Base-by-base conservation (phyloP, 1,139 yeast species). In the Trichomonascaceae sp. region DNA sequence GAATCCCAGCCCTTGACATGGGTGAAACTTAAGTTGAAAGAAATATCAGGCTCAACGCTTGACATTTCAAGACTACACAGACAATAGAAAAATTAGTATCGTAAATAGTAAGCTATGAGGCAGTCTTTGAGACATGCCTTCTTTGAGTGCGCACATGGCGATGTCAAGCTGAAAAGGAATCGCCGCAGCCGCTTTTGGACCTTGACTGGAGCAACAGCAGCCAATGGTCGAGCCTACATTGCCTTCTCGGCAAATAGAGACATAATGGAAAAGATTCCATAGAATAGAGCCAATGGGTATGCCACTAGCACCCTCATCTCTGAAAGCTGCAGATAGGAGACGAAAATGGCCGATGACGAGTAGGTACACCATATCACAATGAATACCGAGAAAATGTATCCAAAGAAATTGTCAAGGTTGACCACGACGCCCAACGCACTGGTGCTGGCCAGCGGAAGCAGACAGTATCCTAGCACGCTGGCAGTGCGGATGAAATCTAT, bases 291-390 rank as follows among this genome's bases (percentile, higher is more conserved):
- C 49, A 89, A 66, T 1, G 99, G 99, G 55, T 92, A 89, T 2
- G 97, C 98, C 42, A 89, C 81, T 44, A 89, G 69, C 5, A 81
- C 77, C 49, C 98, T 72, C 45, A 89, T 94, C 47, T 85, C 82
- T 37, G 78, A 76, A 42, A 92, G 66, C 49, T 76, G 82, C 50
- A 89, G 65, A 23, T 82, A 87, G 8, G 89, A 73, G 39, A 85
- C 93, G 48, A 92, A 82, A 52, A 89, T 82, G 1, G 95, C 97
- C 13, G 94, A 80, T 0, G 97, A 85, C 1, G 96, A 76, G 59
- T 76, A 79, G 0, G 98, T 85, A 55, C 96, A 82, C 97, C 98
- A 89, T 25, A 69, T 57, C n/a, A 87, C 85, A 13, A 87, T 75
- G 28, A 81, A 44, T 0, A 71, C 65, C 38, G 93, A 76, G 34